phyloP scores from a whole-genome alignment of 2,329 filamentous ascomycete species.

The Colletotrichum godetiae region DNA sequence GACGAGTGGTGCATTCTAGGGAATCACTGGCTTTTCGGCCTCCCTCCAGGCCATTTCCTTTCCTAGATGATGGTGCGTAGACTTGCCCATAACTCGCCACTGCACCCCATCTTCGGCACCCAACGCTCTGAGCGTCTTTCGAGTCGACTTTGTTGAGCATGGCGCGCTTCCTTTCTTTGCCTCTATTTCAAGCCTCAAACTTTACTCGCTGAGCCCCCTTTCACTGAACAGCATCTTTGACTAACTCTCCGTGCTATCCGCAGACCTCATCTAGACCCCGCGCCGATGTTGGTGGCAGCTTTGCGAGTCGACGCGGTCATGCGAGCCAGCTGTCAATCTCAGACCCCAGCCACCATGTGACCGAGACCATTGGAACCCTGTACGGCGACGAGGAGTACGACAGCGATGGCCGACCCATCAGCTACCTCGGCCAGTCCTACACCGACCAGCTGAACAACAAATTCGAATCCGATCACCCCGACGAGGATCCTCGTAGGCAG shows the following conservation, averaged over 20 bases:
- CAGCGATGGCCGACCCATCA: slow-evolving; percentile 72
- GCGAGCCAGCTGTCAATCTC: slow-evolving; percentile 75
- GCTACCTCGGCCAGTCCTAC: slow-evolving; percentile 72
- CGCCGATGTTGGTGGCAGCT: slow-evolving; percentile 66
- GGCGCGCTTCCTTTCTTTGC: neutral
- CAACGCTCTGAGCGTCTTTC: neutral
- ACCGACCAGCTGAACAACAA: slow-evolving; percentile 60
- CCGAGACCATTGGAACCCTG: slow-evolving; percentile 90
- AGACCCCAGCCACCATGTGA: slow-evolving; percentile 93
- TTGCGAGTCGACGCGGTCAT: slow-evolving; percentile 69
- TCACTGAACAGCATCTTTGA: slow-evolving; percentile 12
- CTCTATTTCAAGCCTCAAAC: neutral
- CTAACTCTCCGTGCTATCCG: slow-evolving; percentile 38
- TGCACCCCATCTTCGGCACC: neutral
- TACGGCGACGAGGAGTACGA: slow-evolving; percentile 83
- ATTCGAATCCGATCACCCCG: slow-evolving; percentile 40
- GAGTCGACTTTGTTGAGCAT: neutral
- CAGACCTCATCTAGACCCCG: slow-evolving; percentile 70
- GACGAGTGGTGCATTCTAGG: slow-evolving; percentile 38
- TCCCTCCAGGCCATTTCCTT: slow-evolving; percentile 49
- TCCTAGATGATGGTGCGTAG: slow-evolving; percentile 63
- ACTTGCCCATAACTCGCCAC: slow-evolving; percentile 1
- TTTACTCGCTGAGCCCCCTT: slow-evolving; percentile 1
- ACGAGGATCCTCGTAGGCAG: slow-evolving; percentile 52
- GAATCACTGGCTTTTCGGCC: slow-evolving; percentile 48